phyloP scores from a whole-genome alignment of 345 rosid species.

The Gossypium australe region DNA sequence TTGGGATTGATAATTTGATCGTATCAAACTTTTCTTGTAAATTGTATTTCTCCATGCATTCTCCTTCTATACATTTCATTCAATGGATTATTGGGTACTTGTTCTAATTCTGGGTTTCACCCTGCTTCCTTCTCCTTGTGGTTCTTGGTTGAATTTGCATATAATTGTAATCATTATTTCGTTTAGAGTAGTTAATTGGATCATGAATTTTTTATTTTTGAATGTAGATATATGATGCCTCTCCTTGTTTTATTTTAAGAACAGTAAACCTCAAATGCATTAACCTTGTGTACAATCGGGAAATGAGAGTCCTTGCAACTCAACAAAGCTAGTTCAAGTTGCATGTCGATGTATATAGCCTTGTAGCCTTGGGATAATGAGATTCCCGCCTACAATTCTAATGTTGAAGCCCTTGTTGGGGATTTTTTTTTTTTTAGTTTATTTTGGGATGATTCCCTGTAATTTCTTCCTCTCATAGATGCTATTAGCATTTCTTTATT shows the following conservation, averaged over 20 bases:
- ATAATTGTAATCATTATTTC: not conserved
- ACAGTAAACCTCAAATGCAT: not conserved
- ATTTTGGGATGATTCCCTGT: not conserved
- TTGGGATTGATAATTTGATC: too few relatives aligned
- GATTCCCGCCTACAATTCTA: too few relatives aligned
- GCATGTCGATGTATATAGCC: not conserved
- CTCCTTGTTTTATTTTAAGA: not conserved
- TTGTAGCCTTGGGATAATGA: not conserved
- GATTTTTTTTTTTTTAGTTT: not conserved
- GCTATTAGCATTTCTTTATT: not conserved
- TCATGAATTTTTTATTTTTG: not conserved
- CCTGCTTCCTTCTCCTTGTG: not conserved
- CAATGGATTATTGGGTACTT: too few relatives aligned
- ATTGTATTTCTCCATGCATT: too few relatives aligned
- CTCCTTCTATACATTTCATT: too few relatives aligned
- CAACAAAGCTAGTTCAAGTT: not conserved
- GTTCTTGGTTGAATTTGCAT: not conserved
- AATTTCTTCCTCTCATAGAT: not conserved
- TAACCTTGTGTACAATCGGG: not conserved
- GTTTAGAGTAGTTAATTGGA: not conserved
- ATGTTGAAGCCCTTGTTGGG: not conserved
- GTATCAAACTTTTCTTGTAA: too few relatives aligned
- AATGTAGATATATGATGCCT: not conserved
- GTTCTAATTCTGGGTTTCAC: too few relatives aligned
- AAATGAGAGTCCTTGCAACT: not conserved